Percentiles rank a stretch among this genome's conserved stretches.
Conservation (phyloP, 805 yeast genomes). For the Ogataea salicorniae region DNA sequence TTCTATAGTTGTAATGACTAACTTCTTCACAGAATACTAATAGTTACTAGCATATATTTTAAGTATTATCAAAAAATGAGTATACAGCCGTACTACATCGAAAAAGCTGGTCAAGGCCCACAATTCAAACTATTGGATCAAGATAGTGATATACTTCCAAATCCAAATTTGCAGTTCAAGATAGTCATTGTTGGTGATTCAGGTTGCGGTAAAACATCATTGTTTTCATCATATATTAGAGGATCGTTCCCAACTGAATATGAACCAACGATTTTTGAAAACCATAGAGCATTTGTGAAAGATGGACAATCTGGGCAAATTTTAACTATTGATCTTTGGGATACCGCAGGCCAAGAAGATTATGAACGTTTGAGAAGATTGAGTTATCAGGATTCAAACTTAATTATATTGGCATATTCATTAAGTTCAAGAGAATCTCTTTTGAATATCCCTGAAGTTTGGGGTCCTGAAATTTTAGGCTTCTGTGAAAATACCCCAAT, state of each 20-base stretch:
- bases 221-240: constrained; percentile 90
- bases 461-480: constrained; percentile 85
- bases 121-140: constrained; percentile 20
- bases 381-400: constrained; percentile 79
- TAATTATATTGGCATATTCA: constrained; percentile 71
- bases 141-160: constrained; percentile 29
- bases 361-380: constrained; percentile 84
- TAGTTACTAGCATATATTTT: too few species aligned
- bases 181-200: constrained; percentile 97
- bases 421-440: constrained; percentile 58
- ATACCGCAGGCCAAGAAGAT: constrained; percentile 93
- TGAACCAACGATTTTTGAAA: constrained; percentile 96
- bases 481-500: constrained; percentile 80
- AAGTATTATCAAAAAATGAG: background rate
- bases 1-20: too few species aligned
- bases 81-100: constrained; percentile 10
- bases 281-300: constrained; percentile 84
- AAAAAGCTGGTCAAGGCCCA: constrained; percentile 19
- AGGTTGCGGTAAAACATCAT: constrained; percentile 97
- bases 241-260: constrained; percentile 95
- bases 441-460: constrained; percentile 68
- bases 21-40: too few species aligned
- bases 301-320: constrained; percentile 88
- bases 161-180: constrained; percentile 26
- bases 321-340: constrained; percentile 87